Evolutionary conservation across 805 yeast species (phyloP).

Genomic region (Candida corydali): DNA sequence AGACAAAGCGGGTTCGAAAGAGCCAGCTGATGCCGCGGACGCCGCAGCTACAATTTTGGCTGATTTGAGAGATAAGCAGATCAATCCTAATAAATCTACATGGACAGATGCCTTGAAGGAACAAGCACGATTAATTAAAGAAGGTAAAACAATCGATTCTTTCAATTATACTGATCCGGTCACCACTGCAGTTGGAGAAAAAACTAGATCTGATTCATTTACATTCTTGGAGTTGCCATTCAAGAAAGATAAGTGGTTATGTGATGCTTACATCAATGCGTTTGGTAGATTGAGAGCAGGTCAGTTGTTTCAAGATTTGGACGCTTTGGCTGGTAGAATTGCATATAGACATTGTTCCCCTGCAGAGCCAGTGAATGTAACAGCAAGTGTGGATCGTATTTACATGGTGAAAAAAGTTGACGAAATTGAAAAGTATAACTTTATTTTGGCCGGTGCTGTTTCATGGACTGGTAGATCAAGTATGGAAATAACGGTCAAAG

Average conservation of each 20-base stretch:
- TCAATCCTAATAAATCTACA: conserved; percentile 50
- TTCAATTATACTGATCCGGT: conserved; percentile 69
- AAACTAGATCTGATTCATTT: conserved; percentile 75
- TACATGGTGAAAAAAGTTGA: conserved; percentile 83
- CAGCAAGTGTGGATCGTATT: conserved; percentile 91
- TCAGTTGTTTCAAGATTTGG: conserved; percentile 89
- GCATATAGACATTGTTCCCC: conserved; percentile 94
- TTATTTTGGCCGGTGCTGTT: conserved; percentile 84
- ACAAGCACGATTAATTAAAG: conserved; percentile 62
- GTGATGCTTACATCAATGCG: conserved; percentile 86
- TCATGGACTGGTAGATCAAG: conserved; percentile 94
- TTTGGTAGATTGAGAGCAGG: conserved; percentile 91
- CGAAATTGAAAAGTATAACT: conserved; percentile 68
- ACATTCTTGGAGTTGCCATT: conserved; percentile 71
- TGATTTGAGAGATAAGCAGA: conserved; percentile 52
- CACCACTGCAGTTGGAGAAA: conserved; percentile 65
- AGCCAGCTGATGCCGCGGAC: conserved; percentile 64
- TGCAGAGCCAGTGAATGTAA: conserved; percentile 91
- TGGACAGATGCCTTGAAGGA: conserved; percentile 86
- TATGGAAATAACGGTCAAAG: conserved; percentile 91
- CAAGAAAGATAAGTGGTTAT: conserved; percentile 73
- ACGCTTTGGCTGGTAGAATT: conserved; percentile 89
- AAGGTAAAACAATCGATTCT: conserved; percentile 70
- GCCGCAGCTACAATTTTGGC: conserved; percentile 69
- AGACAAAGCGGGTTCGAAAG: conserved; percentile 38